Evolutionary conservation across 2,329 filamentous ascomycete genomes (phyloP).

Genomic region (Fusarium sp.): DNA sequence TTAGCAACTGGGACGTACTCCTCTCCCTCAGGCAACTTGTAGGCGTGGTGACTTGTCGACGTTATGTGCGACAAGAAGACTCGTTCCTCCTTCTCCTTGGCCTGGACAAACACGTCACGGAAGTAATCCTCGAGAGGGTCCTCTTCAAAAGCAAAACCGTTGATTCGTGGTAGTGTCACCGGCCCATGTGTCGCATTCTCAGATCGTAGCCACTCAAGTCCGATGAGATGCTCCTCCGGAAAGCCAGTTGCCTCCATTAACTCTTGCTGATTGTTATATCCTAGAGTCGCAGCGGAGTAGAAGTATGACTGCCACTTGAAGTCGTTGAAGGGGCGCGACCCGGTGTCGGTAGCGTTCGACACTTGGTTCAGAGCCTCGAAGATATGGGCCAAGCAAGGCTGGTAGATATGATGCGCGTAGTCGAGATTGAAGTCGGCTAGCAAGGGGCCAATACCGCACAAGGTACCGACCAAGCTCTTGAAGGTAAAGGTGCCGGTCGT

Average conservation of each 20-base stretch:
- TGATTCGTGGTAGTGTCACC: slow-evolving; percentile 44
- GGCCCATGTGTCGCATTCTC: slow-evolving; percentile 44
- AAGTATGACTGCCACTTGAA: slow-evolving; percentile 46
- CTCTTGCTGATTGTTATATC: slow-evolving; percentile 47
- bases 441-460: slow-evolving; percentile 54
- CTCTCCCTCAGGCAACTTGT: slow-evolving; percentile 42
- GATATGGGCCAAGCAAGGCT: slow-evolving; percentile 55
- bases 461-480: slow-evolving; percentile 53
- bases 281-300: slow-evolving; percentile 45
- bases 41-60: slow-evolving; percentile 46
- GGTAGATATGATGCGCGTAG: slow-evolving; percentile 53
- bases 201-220: slow-evolving; percentile 44
- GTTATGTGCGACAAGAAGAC: not conserved
- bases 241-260: slow-evolving; percentile 45
- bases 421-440: slow-evolving; percentile 55
- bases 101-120: slow-evolving; percentile 43
- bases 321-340: slow-evolving; percentile 2
- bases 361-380: slow-evolving; percentile 47
- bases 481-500: slow-evolving; percentile 55
- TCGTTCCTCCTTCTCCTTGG: slow-evolving; percentile 45
- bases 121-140: slow-evolving; percentile 46
- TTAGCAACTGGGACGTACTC: slow-evolving; percentile 39
- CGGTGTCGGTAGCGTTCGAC: not conserved
- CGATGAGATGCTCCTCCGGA: slow-evolving; percentile 37
- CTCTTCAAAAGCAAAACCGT: slow-evolving; percentile 50